Conservation (phyloP, 2,329 filamentous ascomycete genomes). For the Aureobasidium uvarum region DNA sequence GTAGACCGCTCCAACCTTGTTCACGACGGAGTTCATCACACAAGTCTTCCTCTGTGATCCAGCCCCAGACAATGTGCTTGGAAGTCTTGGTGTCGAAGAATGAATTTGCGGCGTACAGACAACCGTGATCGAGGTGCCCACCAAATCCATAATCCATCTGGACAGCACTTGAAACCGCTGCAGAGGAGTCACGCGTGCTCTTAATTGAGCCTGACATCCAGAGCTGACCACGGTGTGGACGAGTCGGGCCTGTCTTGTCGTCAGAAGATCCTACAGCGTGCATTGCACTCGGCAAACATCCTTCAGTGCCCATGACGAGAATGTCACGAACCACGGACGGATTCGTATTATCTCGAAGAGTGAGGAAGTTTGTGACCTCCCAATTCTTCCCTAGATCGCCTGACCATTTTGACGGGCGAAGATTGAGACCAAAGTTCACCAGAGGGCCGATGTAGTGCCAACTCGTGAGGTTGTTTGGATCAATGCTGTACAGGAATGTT, state of each 20-base stretch:
- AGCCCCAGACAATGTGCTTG: constrained; percentile 49
- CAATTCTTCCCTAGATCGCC: not conserved
- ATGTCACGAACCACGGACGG: not conserved
- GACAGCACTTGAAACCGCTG: not conserved
- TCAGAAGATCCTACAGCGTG: not conserved
- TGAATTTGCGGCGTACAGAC: constrained; percentile 28
- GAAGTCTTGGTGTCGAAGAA: constrained; percentile 48
- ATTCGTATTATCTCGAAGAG: not conserved
- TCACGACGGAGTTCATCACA: constrained; percentile 44
- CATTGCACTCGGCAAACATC: not conserved
- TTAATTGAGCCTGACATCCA: not conserved
- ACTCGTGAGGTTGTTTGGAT: not conserved
- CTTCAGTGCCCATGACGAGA: not conserved
- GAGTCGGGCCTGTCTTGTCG: not conserved
- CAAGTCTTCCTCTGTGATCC: constrained; percentile 54
- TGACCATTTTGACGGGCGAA: not conserved
- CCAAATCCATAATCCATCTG: not conserved
- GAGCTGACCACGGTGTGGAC: not conserved
- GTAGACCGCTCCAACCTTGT: constrained; percentile 52
- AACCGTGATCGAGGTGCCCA: not conserved
- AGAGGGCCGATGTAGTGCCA: not conserved
- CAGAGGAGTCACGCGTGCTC: not conserved
- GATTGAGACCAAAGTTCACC: not conserved
- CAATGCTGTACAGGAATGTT: not conserved
- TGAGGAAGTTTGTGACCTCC: not conserved